Base-by-base conservation (phyloP, 805 yeast species). In the Candida nemodendra region DNA sequence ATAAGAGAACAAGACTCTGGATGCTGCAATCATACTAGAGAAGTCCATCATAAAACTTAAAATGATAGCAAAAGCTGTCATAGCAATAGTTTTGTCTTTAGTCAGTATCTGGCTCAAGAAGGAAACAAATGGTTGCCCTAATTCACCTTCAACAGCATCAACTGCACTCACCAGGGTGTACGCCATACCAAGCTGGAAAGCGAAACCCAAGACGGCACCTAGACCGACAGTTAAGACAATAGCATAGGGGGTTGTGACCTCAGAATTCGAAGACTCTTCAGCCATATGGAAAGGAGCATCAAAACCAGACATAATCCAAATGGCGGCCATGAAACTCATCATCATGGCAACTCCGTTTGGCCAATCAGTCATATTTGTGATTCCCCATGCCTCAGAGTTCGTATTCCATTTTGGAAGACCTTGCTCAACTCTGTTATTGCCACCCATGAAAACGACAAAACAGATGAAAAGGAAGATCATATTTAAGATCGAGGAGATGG, bases 291-390 rank as follows among this genome's bases (percentile, higher is more conserved):
- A 82, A 0, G 88, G 84, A 16, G 84, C 77, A 54, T 82, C 88
- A 53, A 79, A 83, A 17, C 87, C 88, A 30, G 82, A 72, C 86
- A 82, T 80, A 26, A 82, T 76, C 83, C 83, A 78, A 41, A 77
- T 74, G 25, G 73, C 80, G n/a, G 82, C 79, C 52, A 76, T 56
- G 58, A 78, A 78, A 4, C 78, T 66, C 69, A 76, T 67, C 39
- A 80, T 57, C 51, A 76, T 65, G 18, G 81, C 71, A 34, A 79
- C 65, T 38, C 85, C 85, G 34, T 68, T 66, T n/a, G 83, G 81
- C 69, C 74, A 80, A 14, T 77, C 83, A 8, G 85, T 77, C 44
- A 68, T 72, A 57, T 79, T 79, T 30, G 66, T 56, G 38, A 77
- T 66, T 8, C 65, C 61, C 84, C 84, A 79, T 2, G 81, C 83